Percentiles rank a stretch among this genome's conserved stretches.
These are phyloP conservation scores for Lathyrus sativus DNA, from an alignment of 306 rosid species.

Conservation along the genomic window DNA sequence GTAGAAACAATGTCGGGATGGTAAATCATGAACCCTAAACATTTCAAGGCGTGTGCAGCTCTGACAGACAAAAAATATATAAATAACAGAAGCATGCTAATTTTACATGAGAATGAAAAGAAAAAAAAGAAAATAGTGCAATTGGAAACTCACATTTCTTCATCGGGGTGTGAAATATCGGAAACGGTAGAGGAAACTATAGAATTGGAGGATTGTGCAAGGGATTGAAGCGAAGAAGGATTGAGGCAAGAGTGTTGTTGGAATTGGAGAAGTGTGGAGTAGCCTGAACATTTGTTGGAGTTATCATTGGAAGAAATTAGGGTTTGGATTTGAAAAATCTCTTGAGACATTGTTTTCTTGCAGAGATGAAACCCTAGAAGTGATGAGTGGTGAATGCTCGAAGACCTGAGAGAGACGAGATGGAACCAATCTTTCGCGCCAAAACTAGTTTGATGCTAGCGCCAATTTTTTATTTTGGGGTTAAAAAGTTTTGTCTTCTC, in stretches of 20 bases:
- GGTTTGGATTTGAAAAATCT: conserved; percentile 49
- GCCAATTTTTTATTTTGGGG: no score
- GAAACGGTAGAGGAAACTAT: conserved; percentile 43
- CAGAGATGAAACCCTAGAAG: conserved; percentile 27
- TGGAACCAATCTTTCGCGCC: conserved; percentile 40
- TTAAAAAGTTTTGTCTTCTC: no score
- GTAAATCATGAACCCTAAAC: conserved; percentile 85
- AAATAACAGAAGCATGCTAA: background rate
- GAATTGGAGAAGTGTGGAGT: conserved; percentile 63
- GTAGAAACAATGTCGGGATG: conserved; percentile 58
- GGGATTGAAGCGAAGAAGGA: conserved; percentile 52
- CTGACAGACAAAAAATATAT: conserved; percentile 40
- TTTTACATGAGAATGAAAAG: background rate
- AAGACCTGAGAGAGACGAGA: background rate
- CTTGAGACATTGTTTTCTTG: conserved; percentile 53
- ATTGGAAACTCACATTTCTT: conserved; percentile 57
- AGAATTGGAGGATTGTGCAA: conserved; percentile 45
- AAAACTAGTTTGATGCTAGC: background rate
- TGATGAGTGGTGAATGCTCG: background rate
- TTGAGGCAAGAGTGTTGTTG: conserved; percentile 55
- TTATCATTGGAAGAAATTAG: conserved; percentile 49
- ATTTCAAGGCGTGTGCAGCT: conserved; percentile 73
- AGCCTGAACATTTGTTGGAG: conserved; percentile 56
- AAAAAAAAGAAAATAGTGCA: background rate
- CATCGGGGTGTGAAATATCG: conserved; percentile 60